Percentiles rank a stretch among this genome's conserved stretches.
Conservation (phyloP, 106 monocot species). For the Acorus gramineus region DNA sequence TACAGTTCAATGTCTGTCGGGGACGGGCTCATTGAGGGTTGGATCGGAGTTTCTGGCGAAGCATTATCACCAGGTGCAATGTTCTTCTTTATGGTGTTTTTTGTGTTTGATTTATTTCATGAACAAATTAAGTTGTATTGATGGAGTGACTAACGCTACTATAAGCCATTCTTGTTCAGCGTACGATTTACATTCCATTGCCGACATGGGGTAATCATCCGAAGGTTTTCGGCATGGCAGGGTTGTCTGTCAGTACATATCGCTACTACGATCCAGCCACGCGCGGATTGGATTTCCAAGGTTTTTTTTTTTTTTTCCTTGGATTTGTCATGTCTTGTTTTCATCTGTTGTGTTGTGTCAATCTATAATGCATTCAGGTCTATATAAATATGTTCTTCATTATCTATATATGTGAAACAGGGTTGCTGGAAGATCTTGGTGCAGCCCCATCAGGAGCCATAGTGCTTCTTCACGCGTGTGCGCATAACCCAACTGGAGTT, state of each 20-base stretch:
- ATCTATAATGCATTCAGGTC: neutral
- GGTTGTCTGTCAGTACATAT: constrained; percentile 69
- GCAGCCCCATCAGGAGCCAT: constrained; percentile 67
- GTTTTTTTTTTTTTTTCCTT: constrained; percentile 13
- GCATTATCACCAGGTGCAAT: constrained; percentile 68
- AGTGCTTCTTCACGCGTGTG: constrained; percentile 95
- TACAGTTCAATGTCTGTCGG: constrained; percentile 89
- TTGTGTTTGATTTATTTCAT: neutral
- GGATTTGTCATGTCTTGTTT: neutral
- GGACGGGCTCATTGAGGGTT: constrained; percentile 95
- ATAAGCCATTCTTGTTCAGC: constrained; percentile 27
- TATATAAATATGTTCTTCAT: neutral
- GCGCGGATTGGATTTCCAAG: constrained; percentile 79
- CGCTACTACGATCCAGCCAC: constrained; percentile 92
- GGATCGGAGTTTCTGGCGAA: constrained; percentile 87
- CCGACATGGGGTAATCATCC: constrained; percentile 99
- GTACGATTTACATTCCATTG: constrained; percentile 74
- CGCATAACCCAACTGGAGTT: constrained; percentile 95
- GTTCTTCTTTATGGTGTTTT: neutral
- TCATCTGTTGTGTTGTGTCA: neutral
- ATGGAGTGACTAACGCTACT: neutral
- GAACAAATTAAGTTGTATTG: too few species aligned
- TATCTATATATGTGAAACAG: constrained; percentile 17
- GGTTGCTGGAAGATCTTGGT: constrained; percentile 74
- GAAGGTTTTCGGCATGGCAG: constrained; percentile 74